These are phyloP conservation scores for Sclerospora graminicola DNA, from an alignment of 352 stramenopile species.

Conservation along the genomic window DNA sequence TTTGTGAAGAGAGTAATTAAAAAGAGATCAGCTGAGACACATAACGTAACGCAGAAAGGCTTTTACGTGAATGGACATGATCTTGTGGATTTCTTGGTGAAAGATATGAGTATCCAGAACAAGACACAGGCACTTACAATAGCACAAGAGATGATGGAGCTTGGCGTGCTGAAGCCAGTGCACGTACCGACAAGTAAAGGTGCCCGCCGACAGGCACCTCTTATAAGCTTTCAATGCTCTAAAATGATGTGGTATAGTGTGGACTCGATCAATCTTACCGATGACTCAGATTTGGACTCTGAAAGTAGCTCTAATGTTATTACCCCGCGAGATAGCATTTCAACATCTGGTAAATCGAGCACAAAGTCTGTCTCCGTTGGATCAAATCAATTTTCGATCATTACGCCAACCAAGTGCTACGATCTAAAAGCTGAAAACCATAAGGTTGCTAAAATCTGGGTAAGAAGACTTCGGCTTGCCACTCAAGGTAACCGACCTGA, in stretches of 20 bases:
- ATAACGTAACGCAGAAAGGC: conserved; percentile 32
- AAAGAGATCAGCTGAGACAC: conserved; percentile 16
- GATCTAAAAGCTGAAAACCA: conserved; percentile 72
- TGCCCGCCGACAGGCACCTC: conserved; percentile 8
- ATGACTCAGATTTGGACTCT: conserved; percentile 66
- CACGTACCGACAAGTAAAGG: conserved; percentile 8
- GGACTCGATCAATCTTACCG: conserved; percentile 59
- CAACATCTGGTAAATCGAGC: conserved; percentile 6
- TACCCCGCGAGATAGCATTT: conserved; percentile 17
- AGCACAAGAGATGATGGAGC: conserved; percentile 65
- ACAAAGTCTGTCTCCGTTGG: conserved; percentile 19
- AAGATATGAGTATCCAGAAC: conserved; percentile 40
- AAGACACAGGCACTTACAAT: conserved; percentile 57
- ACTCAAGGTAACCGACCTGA: conserved; percentile 23
- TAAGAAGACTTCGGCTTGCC: conserved; percentile 52
- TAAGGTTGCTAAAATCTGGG: conserved; percentile 61
- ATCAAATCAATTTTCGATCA: conserved; percentile 81
- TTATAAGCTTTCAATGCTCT: conserved; percentile 60
- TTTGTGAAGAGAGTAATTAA: conserved; percentile 39
- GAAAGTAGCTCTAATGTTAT: conserved; percentile 32
- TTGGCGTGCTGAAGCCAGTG: conserved; percentile 52
- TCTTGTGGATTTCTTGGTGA: conserved; percentile 65
- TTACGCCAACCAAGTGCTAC: conserved; percentile 79
- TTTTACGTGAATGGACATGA: conserved; percentile 77
- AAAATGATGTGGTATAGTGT: conserved; percentile 75